Evolutionary conservation across 164 flowering plant species (phyloP).

Genomic region (Kingdonia uniflora): DNA sequence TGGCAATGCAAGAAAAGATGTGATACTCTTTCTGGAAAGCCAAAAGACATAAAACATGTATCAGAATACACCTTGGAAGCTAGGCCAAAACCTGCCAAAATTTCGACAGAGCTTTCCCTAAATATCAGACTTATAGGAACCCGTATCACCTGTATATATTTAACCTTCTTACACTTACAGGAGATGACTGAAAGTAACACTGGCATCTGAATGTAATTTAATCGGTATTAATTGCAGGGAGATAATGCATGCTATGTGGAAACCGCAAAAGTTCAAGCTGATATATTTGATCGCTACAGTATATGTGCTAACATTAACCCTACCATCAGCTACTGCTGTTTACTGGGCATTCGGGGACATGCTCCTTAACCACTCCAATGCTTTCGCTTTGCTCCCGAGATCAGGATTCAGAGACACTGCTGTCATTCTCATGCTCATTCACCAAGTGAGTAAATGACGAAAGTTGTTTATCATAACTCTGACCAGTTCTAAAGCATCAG

Average conservation of each 20-base stretch:
- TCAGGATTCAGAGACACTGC: slow-evolving; percentile 56
- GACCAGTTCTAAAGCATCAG: no score
- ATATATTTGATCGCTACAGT: slow-evolving; percentile 63
- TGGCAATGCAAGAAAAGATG: no score
- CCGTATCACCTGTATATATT: no score
- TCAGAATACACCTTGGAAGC: no score
- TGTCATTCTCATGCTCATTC: slow-evolving; percentile 74
- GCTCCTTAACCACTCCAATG: slow-evolving; percentile 70
- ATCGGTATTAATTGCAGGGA: slow-evolving; percentile 31
- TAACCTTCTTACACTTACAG: no score
- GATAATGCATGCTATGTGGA: slow-evolving; percentile 97
- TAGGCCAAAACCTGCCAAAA: no score
- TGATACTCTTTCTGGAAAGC: no score
- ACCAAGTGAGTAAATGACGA: slow-evolving; percentile 33
- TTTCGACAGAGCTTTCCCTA: no score
- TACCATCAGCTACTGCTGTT: slow-evolving; percentile 66
- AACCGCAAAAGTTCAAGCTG: slow-evolving; percentile 78
- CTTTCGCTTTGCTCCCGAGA: slow-evolving; percentile 61
- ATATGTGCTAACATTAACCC: slow-evolving; percentile 71
- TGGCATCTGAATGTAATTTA: neutral
- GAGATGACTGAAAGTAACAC: no score
- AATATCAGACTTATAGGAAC: no score
- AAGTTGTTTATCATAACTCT: no score
- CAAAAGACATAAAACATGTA: no score
- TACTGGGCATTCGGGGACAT: slow-evolving; percentile 89